phyloP scores from a whole-genome alignment of 2,329 filamentous ascomycete species.

The Aphanocladium album region DNA sequence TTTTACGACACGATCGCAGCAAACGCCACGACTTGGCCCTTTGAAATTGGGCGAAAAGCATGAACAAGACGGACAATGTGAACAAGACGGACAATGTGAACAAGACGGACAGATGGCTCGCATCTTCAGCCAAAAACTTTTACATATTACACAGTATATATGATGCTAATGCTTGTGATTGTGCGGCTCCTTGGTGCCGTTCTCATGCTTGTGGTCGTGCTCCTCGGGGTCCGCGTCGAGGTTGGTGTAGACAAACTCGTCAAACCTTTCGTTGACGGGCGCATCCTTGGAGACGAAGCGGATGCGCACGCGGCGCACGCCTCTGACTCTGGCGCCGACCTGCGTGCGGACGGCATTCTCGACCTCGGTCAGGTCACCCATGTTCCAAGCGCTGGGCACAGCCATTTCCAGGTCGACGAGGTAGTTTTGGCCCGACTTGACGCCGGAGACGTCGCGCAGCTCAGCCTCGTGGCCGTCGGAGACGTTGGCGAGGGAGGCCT shows the following conservation, averaged over 20 bases:
- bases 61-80: too few species aligned
- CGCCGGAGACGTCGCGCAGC: conserved; percentile 73
- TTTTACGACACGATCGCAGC: too few species aligned
- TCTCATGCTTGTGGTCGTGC: conserved; percentile 5
- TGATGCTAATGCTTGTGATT: conserved; percentile 10
- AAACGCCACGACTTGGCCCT: too few species aligned
- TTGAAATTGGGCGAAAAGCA: too few species aligned
- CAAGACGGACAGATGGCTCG: too few species aligned
- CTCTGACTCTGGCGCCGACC: conserved; percentile 72
- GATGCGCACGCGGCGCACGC: conserved; percentile 76
- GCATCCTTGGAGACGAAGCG: conserved; percentile 72
- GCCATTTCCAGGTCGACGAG: conserved; percentile 84
- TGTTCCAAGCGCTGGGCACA: conserved; percentile 70
- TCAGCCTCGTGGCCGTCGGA: conserved; percentile 56
- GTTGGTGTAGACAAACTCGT: conserved; percentile 72
- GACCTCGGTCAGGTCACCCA: conserved; percentile 63
- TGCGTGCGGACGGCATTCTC: conserved; percentile 69
- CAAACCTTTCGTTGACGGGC: conserved; percentile 53
- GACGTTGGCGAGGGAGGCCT: conserved; percentile 52
- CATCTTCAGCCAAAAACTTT: not conserved
- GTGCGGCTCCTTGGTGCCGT: not conserved
- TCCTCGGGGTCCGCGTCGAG: conserved; percentile 58
- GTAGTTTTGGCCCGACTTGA: conserved; percentile 97
- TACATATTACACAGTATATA: not conserved
- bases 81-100: too few species aligned